Conservation (phyloP, 164 flowering plant genomes). For the Taxillus chinensis region DNA sequence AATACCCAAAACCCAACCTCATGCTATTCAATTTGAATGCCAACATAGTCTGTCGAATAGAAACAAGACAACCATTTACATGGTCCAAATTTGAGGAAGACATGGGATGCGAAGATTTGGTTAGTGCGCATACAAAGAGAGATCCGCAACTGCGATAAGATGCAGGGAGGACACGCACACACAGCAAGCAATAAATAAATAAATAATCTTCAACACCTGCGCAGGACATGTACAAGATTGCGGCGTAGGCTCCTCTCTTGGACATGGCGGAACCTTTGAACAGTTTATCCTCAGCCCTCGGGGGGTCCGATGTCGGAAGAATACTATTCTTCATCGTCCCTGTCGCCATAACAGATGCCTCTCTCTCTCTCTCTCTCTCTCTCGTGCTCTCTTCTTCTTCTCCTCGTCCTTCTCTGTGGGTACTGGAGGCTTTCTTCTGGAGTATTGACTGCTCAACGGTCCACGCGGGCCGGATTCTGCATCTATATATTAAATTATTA, state of each 20-base stretch:
- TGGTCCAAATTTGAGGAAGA: too few species aligned
- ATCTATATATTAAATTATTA: too few species aligned
- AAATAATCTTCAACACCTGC: conserved; percentile 39
- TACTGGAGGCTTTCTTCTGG: too few species aligned
- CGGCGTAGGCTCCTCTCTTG: conserved; percentile 72
- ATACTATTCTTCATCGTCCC: conserved; percentile 23
- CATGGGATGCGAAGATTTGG: too few species aligned
- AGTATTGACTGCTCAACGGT: too few species aligned
- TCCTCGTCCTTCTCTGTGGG: background rate
- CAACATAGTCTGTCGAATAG: too few species aligned
- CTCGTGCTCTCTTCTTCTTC: background rate
- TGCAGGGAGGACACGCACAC: background rate
- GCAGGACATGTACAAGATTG: conserved; percentile 82
- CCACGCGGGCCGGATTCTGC: too few species aligned
- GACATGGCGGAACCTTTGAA: conserved; percentile 80
- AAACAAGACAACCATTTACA: too few species aligned
- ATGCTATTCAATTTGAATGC: too few species aligned
- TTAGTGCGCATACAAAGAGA: too few species aligned
- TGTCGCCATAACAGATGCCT: background rate
- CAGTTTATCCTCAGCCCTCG: conserved; percentile 42
- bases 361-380: background rate
- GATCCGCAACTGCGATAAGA: too few species aligned
- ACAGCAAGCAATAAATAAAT: background rate
- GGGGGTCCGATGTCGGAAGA: conserved; percentile 48
- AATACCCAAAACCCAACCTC: too few species aligned